These are phyloP conservation scores for Saprolegnia parasitica DNA, from an alignment of 352 stramenopile genomes.

Conservation along the genomic window DNA sequence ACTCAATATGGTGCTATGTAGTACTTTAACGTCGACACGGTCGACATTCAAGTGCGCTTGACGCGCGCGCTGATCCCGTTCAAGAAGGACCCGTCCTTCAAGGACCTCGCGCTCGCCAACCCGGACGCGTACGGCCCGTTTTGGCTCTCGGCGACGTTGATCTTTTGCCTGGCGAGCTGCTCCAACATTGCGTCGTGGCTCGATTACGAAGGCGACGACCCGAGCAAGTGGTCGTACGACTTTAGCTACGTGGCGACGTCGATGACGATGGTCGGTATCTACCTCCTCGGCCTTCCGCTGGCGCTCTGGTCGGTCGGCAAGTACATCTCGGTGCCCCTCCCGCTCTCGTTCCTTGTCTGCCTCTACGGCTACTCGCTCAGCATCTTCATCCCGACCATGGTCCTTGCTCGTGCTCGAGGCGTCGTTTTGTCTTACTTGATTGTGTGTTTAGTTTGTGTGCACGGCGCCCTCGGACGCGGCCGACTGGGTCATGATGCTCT, in stretches of 20 bases:
- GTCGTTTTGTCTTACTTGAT: not conserved
- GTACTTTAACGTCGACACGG: slow-evolving; percentile 85
- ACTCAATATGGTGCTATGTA: slow-evolving; percentile 26
- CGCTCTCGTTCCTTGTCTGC: slow-evolving; percentile 76
- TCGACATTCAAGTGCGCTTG: slow-evolving; percentile 71
- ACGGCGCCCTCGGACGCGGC: slow-evolving; percentile 63
- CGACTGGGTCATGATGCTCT: slow-evolving; percentile 75
- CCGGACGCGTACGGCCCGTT: slow-evolving; percentile 80
- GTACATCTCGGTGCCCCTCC: slow-evolving; percentile 69
- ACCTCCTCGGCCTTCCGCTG: slow-evolving; percentile 63
- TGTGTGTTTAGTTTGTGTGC: slow-evolving; percentile 55
- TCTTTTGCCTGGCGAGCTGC: slow-evolving; percentile 83
- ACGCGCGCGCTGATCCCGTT: slow-evolving; percentile 70
- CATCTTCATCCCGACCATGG: slow-evolving; percentile 76
- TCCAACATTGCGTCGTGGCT: slow-evolving; percentile 80
- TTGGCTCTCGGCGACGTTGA: slow-evolving; percentile 79
- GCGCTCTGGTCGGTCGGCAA: slow-evolving; percentile 76
- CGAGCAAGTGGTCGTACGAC: slow-evolving; percentile 61
- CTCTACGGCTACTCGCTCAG: slow-evolving; percentile 81
- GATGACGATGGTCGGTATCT: slow-evolving; percentile 73
- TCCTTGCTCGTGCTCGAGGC: slow-evolving; percentile 27
- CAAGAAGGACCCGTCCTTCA: slow-evolving; percentile 79
- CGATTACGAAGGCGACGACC: slow-evolving; percentile 42
- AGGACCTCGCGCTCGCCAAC: slow-evolving; percentile 50
- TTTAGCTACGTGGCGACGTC: slow-evolving; percentile 74